Conservation (phyloP, 2,329 filamentous ascomycete species). For the Escovopsis sp. region DNA sequence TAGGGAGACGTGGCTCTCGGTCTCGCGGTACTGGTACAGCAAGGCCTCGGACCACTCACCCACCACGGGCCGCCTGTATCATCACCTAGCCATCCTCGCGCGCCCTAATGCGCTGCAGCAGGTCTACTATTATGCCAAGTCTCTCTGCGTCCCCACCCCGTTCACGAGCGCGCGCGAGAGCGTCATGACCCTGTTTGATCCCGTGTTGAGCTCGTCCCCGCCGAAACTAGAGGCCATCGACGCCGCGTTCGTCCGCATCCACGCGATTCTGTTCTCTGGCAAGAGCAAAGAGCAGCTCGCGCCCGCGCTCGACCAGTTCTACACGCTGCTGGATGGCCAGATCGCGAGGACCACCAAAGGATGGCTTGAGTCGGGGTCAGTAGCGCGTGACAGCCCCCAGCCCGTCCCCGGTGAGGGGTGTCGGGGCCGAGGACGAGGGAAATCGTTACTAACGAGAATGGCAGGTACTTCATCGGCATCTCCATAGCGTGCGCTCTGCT, state of each 20-base stretch:
- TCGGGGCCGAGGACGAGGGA: too few relatives aligned
- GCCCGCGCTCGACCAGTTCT: constrained; percentile 31
- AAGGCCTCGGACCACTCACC: constrained; percentile 67
- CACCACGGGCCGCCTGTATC: constrained; percentile 64
- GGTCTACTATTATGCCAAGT: constrained; percentile 57
- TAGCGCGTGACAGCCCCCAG: neutral
- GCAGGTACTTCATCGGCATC: constrained; percentile 20
- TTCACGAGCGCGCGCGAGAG: constrained; percentile 56
- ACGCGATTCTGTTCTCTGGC: constrained; percentile 48
- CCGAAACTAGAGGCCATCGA: constrained; percentile 31
- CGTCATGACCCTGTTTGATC: constrained; percentile 54
- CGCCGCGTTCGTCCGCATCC: constrained; percentile 44
- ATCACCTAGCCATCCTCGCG: constrained; percentile 72
- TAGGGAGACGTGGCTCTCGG: constrained; percentile 66
- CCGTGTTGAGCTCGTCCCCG: constrained; percentile 28
- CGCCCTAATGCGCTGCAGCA: constrained; percentile 56
- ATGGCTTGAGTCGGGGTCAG: constrained; percentile 35
- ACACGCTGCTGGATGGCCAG: constrained; percentile 37
- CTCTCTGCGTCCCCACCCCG: constrained; percentile 50
- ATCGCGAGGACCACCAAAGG: constrained; percentile 36
- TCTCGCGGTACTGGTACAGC: constrained; percentile 72
- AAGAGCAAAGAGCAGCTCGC: constrained; percentile 32
- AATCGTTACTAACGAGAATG: constrained; percentile 2
- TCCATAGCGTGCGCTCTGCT: constrained; percentile 18
- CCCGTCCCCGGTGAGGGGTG: neutral